Evolutionary conservation across 768 basidiomycete species (phyloP).

Genomic region (Amanita fuliginea): DNA sequence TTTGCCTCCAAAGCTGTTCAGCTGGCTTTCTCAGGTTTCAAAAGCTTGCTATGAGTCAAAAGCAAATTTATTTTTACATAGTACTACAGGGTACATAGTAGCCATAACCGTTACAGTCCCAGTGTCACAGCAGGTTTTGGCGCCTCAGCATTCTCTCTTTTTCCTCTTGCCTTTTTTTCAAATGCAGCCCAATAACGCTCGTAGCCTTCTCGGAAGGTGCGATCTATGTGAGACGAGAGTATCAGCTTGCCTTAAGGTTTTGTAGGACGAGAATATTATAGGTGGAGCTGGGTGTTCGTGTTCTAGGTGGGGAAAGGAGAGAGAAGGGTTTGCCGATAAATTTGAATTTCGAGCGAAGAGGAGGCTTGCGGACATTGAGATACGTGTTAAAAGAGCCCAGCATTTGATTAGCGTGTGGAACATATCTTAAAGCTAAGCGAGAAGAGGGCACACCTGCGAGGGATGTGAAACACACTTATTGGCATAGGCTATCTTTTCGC

Average conservation of each 20-base stretch:
- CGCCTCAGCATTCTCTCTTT: slow-evolving; percentile 29
- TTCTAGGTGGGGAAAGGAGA: slow-evolving; percentile 41
- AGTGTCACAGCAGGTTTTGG: too few species aligned
- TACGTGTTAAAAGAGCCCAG: slow-evolving; percentile 94
- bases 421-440: slow-evolving; percentile 62
- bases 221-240: slow-evolving; percentile 82
- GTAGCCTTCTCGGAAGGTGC: slow-evolving; percentile 78
- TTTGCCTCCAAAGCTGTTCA: too few species aligned
- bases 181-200: slow-evolving; percentile 86
- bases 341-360: slow-evolving; percentile 48
- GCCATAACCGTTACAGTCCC: too few species aligned
- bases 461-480: slow-evolving; percentile 51
- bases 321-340: slow-evolving; percentile 36
- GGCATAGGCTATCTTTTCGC: slow-evolving; percentile 93
- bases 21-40: too few species aligned
- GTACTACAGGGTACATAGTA: too few species aligned
- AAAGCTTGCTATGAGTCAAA: too few species aligned
- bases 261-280: slow-evolving; percentile 20
- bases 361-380: slow-evolving; percentile 82
- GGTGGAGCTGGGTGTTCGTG: slow-evolving; percentile 16
- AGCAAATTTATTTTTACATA: too few species aligned
- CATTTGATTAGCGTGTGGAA: slow-evolving; percentile 89
- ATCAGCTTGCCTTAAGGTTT: slow-evolving; percentile 96
- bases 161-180: slow-evolving; percentile 66
- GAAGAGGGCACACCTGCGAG: neutral